A percentile compares a stretch with the other conserved stretches of the same genome.
phyloP scores from a whole-genome alignment of 257 asterid species.

The Anisodus acutangulus region DNA sequence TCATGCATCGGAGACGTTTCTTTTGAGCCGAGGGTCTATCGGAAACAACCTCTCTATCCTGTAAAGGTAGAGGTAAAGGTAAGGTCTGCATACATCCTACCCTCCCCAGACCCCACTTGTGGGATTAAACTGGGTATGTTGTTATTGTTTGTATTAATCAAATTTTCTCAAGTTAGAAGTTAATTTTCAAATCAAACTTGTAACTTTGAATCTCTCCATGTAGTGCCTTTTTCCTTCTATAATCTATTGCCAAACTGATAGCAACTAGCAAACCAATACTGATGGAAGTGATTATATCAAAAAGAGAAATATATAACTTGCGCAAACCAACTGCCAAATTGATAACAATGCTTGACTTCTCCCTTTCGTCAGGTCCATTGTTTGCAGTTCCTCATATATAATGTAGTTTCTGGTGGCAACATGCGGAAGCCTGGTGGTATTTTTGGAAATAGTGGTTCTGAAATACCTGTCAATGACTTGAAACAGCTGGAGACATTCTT shows the following conservation, averaged over 20 bases:
- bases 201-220: neutral
- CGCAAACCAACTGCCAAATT: too few relatives aligned
- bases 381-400: conserved; percentile 95
- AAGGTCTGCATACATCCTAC: too few relatives aligned
- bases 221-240: neutral
- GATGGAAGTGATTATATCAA: neutral
- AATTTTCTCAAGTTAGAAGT: conserved; percentile 4
- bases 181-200: neutral
- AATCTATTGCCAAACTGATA: neutral
- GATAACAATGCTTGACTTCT: neutral
- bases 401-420: conserved; percentile 98
- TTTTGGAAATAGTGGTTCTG: conserved; percentile 94
- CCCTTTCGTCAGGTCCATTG: conserved; percentile 77
- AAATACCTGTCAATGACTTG: conserved; percentile 87
- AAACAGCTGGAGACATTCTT: conserved; percentile 95
- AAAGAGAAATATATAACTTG: conserved; percentile 6
- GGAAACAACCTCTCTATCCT: too few relatives aligned
- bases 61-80: too few relatives aligned
- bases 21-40: too few relatives aligned
- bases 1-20: too few relatives aligned
- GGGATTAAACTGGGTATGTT: too few relatives aligned
- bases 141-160: neutral
- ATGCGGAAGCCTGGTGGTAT: conserved; percentile 98
- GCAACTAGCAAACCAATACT: neutral
- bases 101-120: too few relatives aligned